Evolutionary conservation across 805 yeast genomes (phyloP).

Genomic region (Lachancea mirantina): DNA sequence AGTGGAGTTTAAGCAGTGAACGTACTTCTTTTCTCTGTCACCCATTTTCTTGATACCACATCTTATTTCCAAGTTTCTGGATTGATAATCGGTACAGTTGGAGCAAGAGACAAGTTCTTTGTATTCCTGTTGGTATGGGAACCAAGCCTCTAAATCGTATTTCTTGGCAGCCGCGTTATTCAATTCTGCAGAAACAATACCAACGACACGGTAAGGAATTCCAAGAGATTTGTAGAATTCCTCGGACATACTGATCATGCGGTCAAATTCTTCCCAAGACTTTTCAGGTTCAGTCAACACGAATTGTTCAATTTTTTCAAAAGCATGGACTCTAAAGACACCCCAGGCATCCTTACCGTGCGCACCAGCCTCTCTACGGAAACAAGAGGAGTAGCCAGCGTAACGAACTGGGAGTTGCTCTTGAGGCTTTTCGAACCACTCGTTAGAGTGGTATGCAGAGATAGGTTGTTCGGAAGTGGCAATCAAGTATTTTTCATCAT

Average conservation of each 20-base stretch:
- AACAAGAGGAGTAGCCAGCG: constrained; percentile 97
- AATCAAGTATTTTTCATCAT: constrained; percentile 93
- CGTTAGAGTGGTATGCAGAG: constrained; percentile 93
- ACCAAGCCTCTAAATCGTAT: constrained; percentile 99
- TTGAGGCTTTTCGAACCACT: constrained; percentile 96
- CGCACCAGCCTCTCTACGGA: constrained; percentile 98
- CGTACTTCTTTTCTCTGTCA: constrained; percentile 94
- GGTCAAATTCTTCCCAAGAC: constrained; percentile 95
- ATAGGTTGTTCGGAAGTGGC: constrained; percentile 99
- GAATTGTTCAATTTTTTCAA: constrained; percentile 97
- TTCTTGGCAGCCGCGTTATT: constrained; percentile 99
- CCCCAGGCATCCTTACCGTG: constrained; percentile 99
- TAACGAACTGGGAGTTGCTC: constrained; percentile 95
- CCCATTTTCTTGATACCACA: constrained; percentile 95
- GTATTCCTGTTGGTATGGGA: constrained; percentile 98
- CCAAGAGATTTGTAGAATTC: constrained; percentile 88
- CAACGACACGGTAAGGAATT: constrained; percentile 93
- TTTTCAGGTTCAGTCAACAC: constrained; percentile 94
- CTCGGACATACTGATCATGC: constrained; percentile 87
- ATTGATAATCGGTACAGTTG: constrained; percentile 98
- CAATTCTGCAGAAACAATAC: constrained; percentile 96
- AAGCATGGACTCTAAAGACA: constrained; percentile 96
- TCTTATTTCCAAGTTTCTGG: constrained; percentile 96
- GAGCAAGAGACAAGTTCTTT: constrained; percentile 98
- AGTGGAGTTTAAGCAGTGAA: constrained; percentile 96